phyloP scores from a whole-genome alignment of 176 grass and related monocot species.

The Otatea glauca region DNA sequence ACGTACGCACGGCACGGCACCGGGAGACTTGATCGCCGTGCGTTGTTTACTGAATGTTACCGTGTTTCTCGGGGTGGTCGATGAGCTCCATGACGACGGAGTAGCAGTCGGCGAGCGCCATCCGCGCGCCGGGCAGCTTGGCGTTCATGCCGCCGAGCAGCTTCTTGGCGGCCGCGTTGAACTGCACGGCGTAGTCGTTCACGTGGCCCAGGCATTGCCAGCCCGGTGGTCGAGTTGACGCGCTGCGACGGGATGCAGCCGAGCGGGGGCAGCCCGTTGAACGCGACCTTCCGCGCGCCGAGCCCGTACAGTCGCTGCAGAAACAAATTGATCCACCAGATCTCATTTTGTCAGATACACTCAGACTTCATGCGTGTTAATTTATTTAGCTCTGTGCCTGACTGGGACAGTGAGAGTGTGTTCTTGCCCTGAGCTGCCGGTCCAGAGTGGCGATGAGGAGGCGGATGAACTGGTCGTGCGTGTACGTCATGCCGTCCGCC shows the following conservation, averaged over 20 bases:
- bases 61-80: constrained; percentile 62
- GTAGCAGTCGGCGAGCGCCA: constrained; percentile 71
- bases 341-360: background rate
- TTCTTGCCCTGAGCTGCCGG: constrained; percentile 72
- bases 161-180: constrained; percentile 78
- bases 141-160: constrained; percentile 63
- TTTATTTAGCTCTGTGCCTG: background rate
- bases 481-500: constrained; percentile 80
- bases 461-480: constrained; percentile 74
- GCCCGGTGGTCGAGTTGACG: constrained; percentile 51
- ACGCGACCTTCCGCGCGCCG: constrained; percentile 74
- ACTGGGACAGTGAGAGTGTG: background rate
- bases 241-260: constrained; percentile 93
- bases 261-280: constrained; percentile 73
- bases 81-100: constrained; percentile 88
- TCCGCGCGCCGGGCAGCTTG: constrained; percentile 68
- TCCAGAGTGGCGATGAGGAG: constrained; percentile 71
- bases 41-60: constrained; percentile 34
- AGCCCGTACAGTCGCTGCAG: constrained; percentile 74
- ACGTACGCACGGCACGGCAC: background rate
- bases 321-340: background rate
- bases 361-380: background rate
- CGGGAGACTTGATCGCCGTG: background rate
- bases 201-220: constrained; percentile 61
- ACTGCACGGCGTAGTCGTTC: constrained; percentile 66